Evolutionary conservation across 176 grass and related monocot genomes (phyloP), one percentile per base, ranked within the genome.

Genomic region (Pontederia crassipes): DNA sequence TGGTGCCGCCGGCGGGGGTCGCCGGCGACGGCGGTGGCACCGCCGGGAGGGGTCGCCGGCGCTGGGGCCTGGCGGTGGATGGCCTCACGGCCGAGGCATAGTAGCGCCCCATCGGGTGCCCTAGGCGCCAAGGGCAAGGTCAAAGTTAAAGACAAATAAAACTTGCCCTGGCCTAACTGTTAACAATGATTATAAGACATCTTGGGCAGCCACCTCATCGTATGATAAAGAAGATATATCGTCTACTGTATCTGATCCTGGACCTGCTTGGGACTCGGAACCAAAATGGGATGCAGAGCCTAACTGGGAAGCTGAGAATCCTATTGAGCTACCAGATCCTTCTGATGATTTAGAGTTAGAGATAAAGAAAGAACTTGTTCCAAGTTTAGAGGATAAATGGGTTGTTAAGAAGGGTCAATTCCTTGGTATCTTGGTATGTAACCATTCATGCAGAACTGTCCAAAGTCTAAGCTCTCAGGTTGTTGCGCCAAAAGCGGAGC

Each of bases 381-480:
- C 94, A 58, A 93, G 75, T 67, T 83, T 98, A 74, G 94, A 93
- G 77, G 94, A 98, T 66, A 86, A 86, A 74, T 98, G 94, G 94
- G 79, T 98, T 70, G 65, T 92, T 29, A 83, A 82, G 62, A 93
- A 98, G 74, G 94, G 94, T 16, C 75, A 86, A 53, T 98, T 88
- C 77, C 85, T 93, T 62, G 88, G 79, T 82, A 82, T 98, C 57
- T 76, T 98, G 79, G 79, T 93, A 64, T 98, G 94, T 70, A 98
- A 98, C 32, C 94, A 89, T 75, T 89, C 94, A 46, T 98, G 94
- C 74, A 89, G 61, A 65, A 98, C 88, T 0, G 94, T 98, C 58
- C 94, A 98, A 74, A 98, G 94, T 77, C 76, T 98, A 75, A 98
- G 88, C 78, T 98, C 88, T 28, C 94, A 89, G 65, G 82, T 93